Percentiles rank a stretch among this genome's conserved stretches.
These are phyloP conservation scores for Stachybotrys elegans DNA, from an alignment of 2,329 filamentous ascomycete species.

Conservation along the genomic window DNA sequence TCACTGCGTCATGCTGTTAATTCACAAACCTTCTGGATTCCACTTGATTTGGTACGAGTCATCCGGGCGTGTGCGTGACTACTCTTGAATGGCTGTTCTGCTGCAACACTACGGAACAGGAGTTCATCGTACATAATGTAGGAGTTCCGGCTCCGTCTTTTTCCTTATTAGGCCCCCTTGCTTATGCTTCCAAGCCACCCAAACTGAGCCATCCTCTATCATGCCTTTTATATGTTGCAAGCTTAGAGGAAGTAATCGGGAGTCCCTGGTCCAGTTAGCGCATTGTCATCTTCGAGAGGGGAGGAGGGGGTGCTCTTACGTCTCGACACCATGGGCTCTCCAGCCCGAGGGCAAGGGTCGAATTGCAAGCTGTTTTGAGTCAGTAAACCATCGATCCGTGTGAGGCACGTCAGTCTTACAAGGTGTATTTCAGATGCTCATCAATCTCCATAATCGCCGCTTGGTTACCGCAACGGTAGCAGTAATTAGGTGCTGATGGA, in stretches of 20 bases:
- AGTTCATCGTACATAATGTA: constrained; percentile 24
- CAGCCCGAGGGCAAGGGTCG: constrained; percentile 93
- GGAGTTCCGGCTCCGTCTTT: constrained; percentile 13
- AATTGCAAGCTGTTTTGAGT: constrained; percentile 78
- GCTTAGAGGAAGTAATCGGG: constrained; percentile 97
- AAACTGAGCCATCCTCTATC: constrained; percentile 18
- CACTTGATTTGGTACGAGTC: too few relatives aligned
- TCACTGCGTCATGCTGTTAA: too few relatives aligned
- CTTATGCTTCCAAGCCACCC: constrained; percentile 10
- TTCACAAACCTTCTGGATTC: too few relatives aligned
- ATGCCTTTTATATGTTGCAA: constrained; percentile 17
- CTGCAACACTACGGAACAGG: too few relatives aligned
- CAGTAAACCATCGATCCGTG: constrained; percentile 12
- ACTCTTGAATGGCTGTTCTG: too few relatives aligned
- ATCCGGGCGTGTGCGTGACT: too few relatives aligned
- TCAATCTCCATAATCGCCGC: constrained; percentile 99
- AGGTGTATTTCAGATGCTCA: constrained; percentile 98
- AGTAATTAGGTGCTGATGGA: constrained; percentile 75
- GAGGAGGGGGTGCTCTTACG: constrained; percentile 44
- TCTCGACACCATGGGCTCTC: constrained; percentile 98
- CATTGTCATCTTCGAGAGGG: neutral
- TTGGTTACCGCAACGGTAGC: constrained; percentile 98
- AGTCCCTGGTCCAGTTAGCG: constrained; percentile 50
- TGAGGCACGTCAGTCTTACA: constrained; percentile 60
- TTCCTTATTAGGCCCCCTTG: constrained; percentile 7